Evolutionary conservation across 2,329 filamentous ascomycete genomes (phyloP), one percentile per base, ranked within the genome.

Genomic region (Cercospora beticola): DNA sequence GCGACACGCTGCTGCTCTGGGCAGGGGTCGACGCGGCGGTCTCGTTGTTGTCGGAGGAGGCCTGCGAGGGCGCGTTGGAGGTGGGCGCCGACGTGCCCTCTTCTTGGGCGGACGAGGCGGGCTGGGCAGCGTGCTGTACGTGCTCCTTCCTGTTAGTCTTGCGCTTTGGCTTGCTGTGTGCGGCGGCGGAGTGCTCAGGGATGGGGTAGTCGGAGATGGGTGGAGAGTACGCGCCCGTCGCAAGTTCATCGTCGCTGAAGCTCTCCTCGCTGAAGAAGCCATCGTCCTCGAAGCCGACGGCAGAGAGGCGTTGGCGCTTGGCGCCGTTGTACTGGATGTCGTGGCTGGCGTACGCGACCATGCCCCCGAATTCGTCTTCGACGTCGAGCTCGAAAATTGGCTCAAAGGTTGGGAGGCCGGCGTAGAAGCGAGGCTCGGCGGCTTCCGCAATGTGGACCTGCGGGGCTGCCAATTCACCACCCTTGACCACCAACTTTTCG

Each of bases 341-440:
- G 79, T 90, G 89, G 60, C 86, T 82, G 46, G 83, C 81, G 73
- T 93, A 90, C 76, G 92, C 88, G 72, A 93, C 89, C 8, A 96
- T 86, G 65, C 87, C 86, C 78, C 88, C 90, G 76, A 96, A 93
- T 78, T 95, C 92, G 86, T 96, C 92, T 76, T 97, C 94, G 0
- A 92, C 93, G 79, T 97, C 94, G 66, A 97, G 86, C 76, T 97
- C 93, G 26, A 94, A 95, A 73, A 96, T 88, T n/a, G 67, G 67
- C 59, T 68, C 67, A 23, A 94, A 94, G 72, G 96, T 88, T 73
- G 93, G 91, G 79, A 95, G 85, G 26, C 87, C 87, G 82, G 86
- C 81, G 71, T 85, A 83, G 73, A 84, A 82, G 66, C 82, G 80
- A 73, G 86, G 83, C 74, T 84, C 81, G 66, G 76, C 36, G 62